Evolutionary conservation across 2,329 filamentous ascomycete genomes (phyloP).

Genomic region (Calycina marina): DNA sequence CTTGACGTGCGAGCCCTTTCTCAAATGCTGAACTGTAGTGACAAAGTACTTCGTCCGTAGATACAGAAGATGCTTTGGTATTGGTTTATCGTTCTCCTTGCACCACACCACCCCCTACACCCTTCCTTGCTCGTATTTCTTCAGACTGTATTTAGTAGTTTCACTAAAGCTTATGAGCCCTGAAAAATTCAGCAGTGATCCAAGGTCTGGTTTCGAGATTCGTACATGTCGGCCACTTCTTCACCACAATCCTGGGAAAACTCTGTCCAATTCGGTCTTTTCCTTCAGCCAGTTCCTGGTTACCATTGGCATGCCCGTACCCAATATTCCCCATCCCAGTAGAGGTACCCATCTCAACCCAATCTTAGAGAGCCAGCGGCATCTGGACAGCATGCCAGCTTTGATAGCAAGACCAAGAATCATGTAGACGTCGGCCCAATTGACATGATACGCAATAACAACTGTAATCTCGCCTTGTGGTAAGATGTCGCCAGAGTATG

Average conservation of each 20-base stretch:
- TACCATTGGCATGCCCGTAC: constrained; percentile 49
- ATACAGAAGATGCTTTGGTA: constrained; percentile 43
- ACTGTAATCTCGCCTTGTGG: constrained; percentile 42
- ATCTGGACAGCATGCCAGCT: constrained; percentile 43
- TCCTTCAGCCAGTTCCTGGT: constrained; percentile 44
- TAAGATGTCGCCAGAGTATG: constrained; percentile 35
- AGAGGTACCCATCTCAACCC: constrained; percentile 44
- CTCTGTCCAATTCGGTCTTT: constrained; percentile 37
- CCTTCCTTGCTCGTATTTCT: constrained; percentile 36
- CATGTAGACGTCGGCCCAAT: constrained; percentile 50
- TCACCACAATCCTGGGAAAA: constrained; percentile 39
- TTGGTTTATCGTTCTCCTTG: constrained; percentile 30
- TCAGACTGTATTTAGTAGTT: constrained; percentile 41
- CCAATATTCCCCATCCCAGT: constrained; percentile 49
- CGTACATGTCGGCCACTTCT: constrained; percentile 41
- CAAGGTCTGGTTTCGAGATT: too few relatives aligned
- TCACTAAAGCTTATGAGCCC: constrained; percentile 53
- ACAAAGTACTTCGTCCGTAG: constrained; percentile 47
- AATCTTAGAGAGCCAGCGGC: constrained; percentile 47
- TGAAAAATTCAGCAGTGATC: constrained; percentile 17
- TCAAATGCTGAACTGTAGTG: constrained; percentile 39
- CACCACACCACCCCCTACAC: constrained; percentile 40
- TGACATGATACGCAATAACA: constrained; percentile 44
- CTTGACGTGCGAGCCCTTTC: constrained; percentile 33
- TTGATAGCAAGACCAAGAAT: constrained; percentile 41